Conservation (phyloP, 2,329 filamentous ascomycete genomes). For the Penicillium occitanis region DNA sequence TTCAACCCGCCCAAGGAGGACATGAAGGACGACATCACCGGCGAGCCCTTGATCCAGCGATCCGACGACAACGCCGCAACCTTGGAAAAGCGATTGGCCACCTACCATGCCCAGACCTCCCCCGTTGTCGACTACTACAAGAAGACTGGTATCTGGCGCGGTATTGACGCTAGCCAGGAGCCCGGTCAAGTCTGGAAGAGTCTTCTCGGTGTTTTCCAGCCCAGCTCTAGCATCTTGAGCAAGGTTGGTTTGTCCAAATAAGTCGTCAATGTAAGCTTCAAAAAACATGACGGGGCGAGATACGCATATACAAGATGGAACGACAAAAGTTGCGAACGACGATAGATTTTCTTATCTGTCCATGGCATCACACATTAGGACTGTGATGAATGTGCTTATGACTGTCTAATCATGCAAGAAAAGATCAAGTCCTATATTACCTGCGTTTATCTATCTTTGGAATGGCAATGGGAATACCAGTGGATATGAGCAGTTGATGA, state of each 20-base stretch:
- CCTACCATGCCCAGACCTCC: slow-evolving; percentile 90
- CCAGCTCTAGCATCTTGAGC: slow-evolving; percentile 48
- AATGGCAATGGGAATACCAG: slow-evolving; percentile 19
- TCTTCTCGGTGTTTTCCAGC: slow-evolving; percentile 73
- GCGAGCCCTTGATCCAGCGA: slow-evolving; percentile 93
- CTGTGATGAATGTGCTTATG: slow-evolving; percentile 21
- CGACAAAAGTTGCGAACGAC: slow-evolving; percentile 4
- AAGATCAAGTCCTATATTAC: slow-evolving; percentile 19
- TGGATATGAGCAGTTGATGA: slow-evolving; percentile 11
- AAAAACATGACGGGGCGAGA: no score
- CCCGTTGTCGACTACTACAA: slow-evolving; percentile 97
- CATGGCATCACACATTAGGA: slow-evolving; percentile 11
- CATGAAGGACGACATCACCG: slow-evolving; percentile 96
- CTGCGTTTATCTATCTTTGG: slow-evolving; percentile 18
- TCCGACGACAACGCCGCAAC: slow-evolving; percentile 96
- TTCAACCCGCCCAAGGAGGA: slow-evolving; percentile 95
- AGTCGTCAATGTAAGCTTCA: background rate
- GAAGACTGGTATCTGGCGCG: slow-evolving; percentile 94
- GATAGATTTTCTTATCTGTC: slow-evolving; percentile 5
- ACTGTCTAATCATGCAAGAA: slow-evolving; percentile 22
- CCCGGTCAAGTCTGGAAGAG: slow-evolving; percentile 95
- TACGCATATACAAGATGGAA: background rate
- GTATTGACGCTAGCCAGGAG: slow-evolving; percentile 92
- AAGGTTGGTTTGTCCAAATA: slow-evolving; percentile 58
- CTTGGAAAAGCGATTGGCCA: slow-evolving; percentile 87